phyloP scores from a whole-genome alignment of 495 filamentous ascomycete species.

The Elasticomyces elasticus region DNA sequence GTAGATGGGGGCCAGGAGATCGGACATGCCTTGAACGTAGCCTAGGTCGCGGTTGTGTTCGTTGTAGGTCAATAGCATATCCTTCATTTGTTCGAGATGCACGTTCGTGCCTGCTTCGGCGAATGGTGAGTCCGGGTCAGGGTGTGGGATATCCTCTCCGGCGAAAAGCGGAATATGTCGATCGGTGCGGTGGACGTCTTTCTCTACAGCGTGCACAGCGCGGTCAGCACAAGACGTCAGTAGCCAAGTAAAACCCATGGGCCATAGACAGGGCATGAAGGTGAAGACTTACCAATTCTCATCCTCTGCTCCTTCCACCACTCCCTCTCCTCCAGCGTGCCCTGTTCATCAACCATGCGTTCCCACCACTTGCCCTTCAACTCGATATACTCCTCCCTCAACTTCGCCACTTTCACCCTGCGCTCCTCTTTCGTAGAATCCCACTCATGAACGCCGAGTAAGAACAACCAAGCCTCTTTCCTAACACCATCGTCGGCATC shows the following conservation, averaged over 20 bases:
- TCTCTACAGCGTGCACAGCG: constrained; percentile 56
- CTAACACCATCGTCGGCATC: constrained; percentile 81
- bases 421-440: constrained; percentile 73
- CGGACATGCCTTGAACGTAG: constrained; percentile 98
- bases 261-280: neutral
- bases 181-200: constrained; percentile 96
- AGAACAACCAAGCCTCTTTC: constrained; percentile 93
- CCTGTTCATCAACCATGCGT: constrained; percentile 69
- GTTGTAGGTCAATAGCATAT: constrained; percentile 97
- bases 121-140: constrained; percentile 92
- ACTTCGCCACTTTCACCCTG: constrained; percentile 66
- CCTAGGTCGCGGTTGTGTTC: constrained; percentile 89
- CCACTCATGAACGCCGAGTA: constrained; percentile 87
- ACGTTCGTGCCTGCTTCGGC: constrained; percentile 87
- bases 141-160: constrained; percentile 95
- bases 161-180: constrained; percentile 85
- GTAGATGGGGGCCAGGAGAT: constrained; percentile 90
- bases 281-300: constrained; percentile 64
- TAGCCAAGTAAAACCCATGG: no score
- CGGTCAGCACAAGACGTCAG: constrained; percentile 33
- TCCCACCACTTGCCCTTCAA: constrained; percentile 97
- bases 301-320: constrained; percentile 94
- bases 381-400: constrained; percentile 86
- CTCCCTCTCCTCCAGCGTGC: constrained; percentile 66
- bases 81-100: constrained; percentile 96